A percentile compares a stretch with the other conserved stretches of the same genome.
Conservation (phyloP, 495 filamentous ascomycete species). For the Podospora anserina region DNA sequence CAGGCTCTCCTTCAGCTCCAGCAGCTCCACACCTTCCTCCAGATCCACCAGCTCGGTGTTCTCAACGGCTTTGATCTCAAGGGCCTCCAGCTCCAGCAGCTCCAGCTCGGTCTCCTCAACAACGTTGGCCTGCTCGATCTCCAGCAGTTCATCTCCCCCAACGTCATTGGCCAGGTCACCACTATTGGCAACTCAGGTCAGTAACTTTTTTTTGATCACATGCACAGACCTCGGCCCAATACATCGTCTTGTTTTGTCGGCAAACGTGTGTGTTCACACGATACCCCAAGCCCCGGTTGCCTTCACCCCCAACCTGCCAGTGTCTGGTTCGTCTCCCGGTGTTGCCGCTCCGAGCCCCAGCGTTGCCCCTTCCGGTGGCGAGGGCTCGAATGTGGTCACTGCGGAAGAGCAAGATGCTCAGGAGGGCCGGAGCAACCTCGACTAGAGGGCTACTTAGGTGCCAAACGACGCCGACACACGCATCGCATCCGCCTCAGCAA, state of each 20-base stretch:
- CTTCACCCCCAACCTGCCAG: constrained; percentile 10
- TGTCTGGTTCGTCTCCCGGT: constrained; percentile 6
- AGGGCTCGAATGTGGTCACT: constrained; percentile 25
- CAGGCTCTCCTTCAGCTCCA: constrained; percentile 42
- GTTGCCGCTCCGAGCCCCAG: constrained; percentile 4
- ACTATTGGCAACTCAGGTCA: constrained; percentile 33
- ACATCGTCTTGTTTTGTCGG: constrained; percentile 8
- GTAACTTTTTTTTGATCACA: constrained; percentile 20
- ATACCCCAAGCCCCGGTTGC: constrained; percentile 18
- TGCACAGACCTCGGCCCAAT: neutral
- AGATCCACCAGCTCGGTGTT: constrained; percentile 42
- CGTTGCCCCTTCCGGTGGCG: constrained; percentile 3
- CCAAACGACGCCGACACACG: constrained; percentile 1
- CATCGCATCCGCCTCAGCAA: neutral
- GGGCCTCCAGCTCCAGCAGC: constrained; percentile 36
- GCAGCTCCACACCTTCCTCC: constrained; percentile 42
- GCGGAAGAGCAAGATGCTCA: constrained; percentile 31
- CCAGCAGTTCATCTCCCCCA: constrained; percentile 36
- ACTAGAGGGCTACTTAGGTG: constrained; percentile 11
- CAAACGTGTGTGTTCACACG: constrained; percentile 22
- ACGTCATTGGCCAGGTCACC: constrained; percentile 39
- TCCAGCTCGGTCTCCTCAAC: constrained; percentile 42
- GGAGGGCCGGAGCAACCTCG: constrained; percentile 28
- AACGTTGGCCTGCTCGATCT: constrained; percentile 40
- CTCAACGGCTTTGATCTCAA: constrained; percentile 45